phyloP scores from a whole-genome alignment of 352 stramenopile genomes.

The Phytophthora syringae region DNA sequence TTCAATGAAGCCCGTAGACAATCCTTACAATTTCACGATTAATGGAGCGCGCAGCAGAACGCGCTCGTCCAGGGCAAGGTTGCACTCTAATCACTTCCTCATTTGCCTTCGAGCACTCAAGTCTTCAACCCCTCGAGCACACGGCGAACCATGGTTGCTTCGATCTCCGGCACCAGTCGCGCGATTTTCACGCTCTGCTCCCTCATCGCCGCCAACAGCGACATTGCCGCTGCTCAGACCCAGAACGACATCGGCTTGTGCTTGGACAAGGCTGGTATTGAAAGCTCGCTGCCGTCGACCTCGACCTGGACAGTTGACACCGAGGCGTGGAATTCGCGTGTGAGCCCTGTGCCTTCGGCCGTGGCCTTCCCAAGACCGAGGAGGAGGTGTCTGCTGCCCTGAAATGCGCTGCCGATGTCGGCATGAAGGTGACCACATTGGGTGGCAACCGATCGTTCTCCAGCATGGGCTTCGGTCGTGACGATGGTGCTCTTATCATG shows the following conservation, averaged over 20 bases:
- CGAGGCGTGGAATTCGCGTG: conserved; percentile 10
- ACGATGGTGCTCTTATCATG: conserved; percentile 6
- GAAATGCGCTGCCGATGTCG: conserved; percentile 3
- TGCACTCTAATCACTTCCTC: conserved; percentile 1
- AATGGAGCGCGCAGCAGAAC: not conserved
- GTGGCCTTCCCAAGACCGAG: conserved; percentile 9
- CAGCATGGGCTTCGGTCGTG: conserved; percentile 13
- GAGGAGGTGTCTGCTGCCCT: not conserved
- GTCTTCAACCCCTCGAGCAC: no score
- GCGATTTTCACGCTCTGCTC: not conserved
- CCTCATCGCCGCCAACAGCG: conserved; percentile 3
- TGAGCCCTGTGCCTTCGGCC: conserved; percentile 3
- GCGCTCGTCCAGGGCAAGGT: not conserved
- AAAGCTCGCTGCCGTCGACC: conserved; percentile 11
- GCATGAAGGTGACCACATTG: conserved; percentile 4
- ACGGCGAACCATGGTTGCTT: not conserved
- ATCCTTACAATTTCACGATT: conserved; percentile 18
- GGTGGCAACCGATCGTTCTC: conserved; percentile 6
- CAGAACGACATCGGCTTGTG: not conserved
- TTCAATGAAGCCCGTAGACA: not conserved
- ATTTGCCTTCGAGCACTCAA: not conserved
- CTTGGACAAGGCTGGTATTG: not conserved
- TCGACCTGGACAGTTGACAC: conserved; percentile 8
- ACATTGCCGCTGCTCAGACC: not conserved
- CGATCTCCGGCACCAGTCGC: not conserved